A percentile compares a stretch with the other conserved stretches of the same genome.
phyloP scores from a whole-genome alignment of 176 grass and related monocot genomes.

The Lolium multiflorum region DNA sequence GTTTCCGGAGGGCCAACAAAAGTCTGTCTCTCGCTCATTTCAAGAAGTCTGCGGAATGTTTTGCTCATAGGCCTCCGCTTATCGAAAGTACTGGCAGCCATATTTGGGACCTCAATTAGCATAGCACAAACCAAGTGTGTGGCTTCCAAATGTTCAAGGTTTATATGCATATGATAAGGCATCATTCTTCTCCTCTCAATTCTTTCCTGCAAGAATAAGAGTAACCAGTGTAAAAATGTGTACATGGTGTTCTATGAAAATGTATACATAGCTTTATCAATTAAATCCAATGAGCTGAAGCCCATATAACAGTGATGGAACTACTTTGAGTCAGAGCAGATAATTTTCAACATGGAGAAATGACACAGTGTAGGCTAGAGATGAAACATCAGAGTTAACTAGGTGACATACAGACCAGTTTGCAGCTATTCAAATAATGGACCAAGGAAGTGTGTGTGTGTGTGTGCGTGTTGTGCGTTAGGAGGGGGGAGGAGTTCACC shows the following conservation, averaged over 20 bases:
- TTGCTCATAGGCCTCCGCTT: slow-evolving; percentile 75
- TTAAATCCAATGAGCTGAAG: background rate
- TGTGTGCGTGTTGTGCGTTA: background rate
- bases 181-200: slow-evolving; percentile 89
- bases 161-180: slow-evolving; percentile 99
- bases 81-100: slow-evolving; percentile 74
- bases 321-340: background rate
- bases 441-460: background rate
- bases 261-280: background rate
- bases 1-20: slow-evolving; percentile 93
- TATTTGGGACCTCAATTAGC: slow-evolving; percentile 93
- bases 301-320: background rate
- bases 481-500: slow-evolving; percentile 41
- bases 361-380: background rate
- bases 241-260: slow-evolving; percentile 5
- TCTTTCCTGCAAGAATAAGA: slow-evolving; percentile 68
- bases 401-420: background rate
- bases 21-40: slow-evolving; percentile 86
- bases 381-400: background rate
- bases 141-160: slow-evolving; percentile 90
- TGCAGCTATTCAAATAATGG: slow-evolving; percentile 1
- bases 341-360: background rate
- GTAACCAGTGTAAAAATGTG: slow-evolving; percentile 26
- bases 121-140: slow-evolving; percentile 93
- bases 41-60: slow-evolving; percentile 92